Evolutionary conservation across 192 early-diverging fungal genomes (phyloP).

Genomic region (Funneliformis mosseae): DNA sequence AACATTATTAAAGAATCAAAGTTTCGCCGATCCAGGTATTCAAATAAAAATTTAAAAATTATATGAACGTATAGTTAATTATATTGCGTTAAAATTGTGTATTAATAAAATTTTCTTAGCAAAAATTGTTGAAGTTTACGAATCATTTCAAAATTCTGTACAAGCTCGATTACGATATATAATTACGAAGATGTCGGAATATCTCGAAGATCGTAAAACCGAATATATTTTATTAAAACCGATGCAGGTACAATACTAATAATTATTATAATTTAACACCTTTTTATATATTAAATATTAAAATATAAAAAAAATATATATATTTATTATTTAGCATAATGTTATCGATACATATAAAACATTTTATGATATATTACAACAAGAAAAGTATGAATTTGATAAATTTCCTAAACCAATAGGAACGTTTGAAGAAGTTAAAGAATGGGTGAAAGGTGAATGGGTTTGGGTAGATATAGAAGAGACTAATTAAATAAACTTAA

Average conservation of each 20-base stretch:
- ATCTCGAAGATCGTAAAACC: slow-evolving; percentile 77
- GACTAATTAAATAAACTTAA: neutral
- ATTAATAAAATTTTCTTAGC: slow-evolving; percentile 2
- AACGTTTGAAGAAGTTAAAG: slow-evolving; percentile 37
- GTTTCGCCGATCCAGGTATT: slow-evolving; percentile 52
- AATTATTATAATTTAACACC: neutral
- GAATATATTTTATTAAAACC: slow-evolving; percentile 71
- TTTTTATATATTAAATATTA: neutral
- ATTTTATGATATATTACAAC: slow-evolving; percentile 50
- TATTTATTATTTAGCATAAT: slow-evolving; percentile 47
- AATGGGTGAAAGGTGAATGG: slow-evolving; percentile 32
- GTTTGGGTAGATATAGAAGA: neutral
- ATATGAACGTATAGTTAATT: neutral
- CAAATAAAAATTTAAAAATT: neutral
- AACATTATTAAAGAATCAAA: slow-evolving; percentile 49
- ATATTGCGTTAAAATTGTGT: neutral
- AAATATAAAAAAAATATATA: neutral
- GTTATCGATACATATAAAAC: slow-evolving; percentile 53
- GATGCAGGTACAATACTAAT: slow-evolving; percentile 55
- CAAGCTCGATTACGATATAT: slow-evolving; percentile 53
- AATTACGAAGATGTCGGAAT: slow-evolving; percentile 63
- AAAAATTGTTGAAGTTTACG: slow-evolving; percentile 41
- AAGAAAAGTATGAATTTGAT: slow-evolving; percentile 40
- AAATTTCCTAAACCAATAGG: slow-evolving; percentile 37
- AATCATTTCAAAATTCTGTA: slow-evolving; percentile 59